Base-by-base conservation (phyloP, 1,139 yeast genomes). In the Yamadazyma dushanensis region DNA sequence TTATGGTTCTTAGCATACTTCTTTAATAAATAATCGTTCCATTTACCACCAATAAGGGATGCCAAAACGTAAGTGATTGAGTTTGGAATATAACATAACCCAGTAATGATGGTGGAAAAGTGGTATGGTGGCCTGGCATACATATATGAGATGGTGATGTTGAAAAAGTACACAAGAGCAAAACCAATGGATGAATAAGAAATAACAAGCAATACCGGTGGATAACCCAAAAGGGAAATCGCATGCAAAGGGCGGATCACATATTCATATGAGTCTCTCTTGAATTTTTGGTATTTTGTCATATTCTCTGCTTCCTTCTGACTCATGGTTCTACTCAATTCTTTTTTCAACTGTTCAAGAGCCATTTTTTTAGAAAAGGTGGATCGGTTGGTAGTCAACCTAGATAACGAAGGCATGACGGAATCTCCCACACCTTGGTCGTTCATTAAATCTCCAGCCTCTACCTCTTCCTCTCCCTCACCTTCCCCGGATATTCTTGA, bases 1-100 rank as follows among this genome's bases (percentile, higher is more conserved):
- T 83, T 75, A 44, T 80, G 77, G 36, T 64, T 66, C 28, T 61
- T 57, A 33, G 80, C 80, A 46, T 80, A 78, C 18, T 70, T 66
- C 33, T 62, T 67, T 32, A 86, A 61, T 28, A 85, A 61, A 25
- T 61, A 55, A 57, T 88, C 96, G 39, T 80, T 80, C 85, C 92
- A 87, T 44, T 73, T 70, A 1, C 96, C 96, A 20, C 95, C 94
- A 40, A 76, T 63, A 11, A 86, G 59, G 3, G 92, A 81, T 0
- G 94, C 92, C 31, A 82, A 48, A 24, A 87, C 61, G 51, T 87
- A 87, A 0, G 92, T 80, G 13, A 85, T 74, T 0, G 95, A 85
- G 56, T 87, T 86, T 26, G 96, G 96, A 26, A 88, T 78, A 59
- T 86, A 88, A 43, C 84, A 70, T 27, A 88, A 65, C 30, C 96